Base-by-base conservation (phyloP, 169 alveolate genomes). In the Ichthyophthirius multifiliis region DNA sequence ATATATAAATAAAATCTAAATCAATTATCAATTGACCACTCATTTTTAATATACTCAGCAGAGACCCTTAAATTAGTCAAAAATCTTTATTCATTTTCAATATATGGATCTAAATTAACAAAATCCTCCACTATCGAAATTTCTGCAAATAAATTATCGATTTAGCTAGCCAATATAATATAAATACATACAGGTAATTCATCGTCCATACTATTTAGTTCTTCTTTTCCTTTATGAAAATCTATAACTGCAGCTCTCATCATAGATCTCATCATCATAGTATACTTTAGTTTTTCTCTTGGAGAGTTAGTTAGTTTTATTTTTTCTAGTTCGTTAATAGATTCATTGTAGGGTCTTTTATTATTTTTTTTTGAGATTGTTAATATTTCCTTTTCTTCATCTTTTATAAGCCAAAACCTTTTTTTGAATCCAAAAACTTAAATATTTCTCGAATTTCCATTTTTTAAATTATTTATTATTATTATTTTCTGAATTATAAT, bases 271-370 rank as follows among this genome's bases (percentile, higher is more conserved):
- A 79, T 79, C 80, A 79, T 65, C 65, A 65, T 44, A 16, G 67
- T 65, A 35, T 80, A 65, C 32, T 71, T 79, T 16, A 79, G 48
- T 30, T 79, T 79, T 67, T 79, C 85, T 46, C 85, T 79, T n/a
- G 85, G 85, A 45, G 45, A 64, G 37, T 39, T 34, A 41, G 41
- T 46, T 12, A 20, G 41, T 46, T 65, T 23, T 18, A 79, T 65
- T 65, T 67, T 65, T 18, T 79, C 64, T 43, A 79, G 18, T 65
- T 79, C 85, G 20, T 41, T 35, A 13, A 79, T 65, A 4, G 85
- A 79, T 30, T 79, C 74, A 35, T 32, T 47, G 16, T 67, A 67
- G 12, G 77, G 77, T 3, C n/a, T n/a, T n/a, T n/a, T n/a, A n/a
- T n/a, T n/a, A n/a, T n/a, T n/a, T n/a, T n/a, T 27, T 20, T 34